Percentiles rank a stretch among this genome's conserved stretches.
Evolutionary conservation across 768 basidiomycete genomes (phyloP).

Genomic region (Termitomyces sp.): DNA sequence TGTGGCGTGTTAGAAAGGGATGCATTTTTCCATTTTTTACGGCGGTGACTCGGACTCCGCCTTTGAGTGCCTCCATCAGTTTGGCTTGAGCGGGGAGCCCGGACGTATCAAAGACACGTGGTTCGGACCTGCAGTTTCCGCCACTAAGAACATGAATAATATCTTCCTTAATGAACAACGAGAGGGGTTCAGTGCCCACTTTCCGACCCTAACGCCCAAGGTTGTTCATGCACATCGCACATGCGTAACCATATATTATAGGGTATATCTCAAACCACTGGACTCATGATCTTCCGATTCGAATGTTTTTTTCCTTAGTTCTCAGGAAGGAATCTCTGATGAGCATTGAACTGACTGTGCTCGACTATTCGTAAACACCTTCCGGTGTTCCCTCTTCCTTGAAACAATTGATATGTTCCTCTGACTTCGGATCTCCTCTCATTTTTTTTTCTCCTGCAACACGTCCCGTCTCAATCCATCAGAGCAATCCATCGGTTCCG

Average conservation of each 20-base stretch:
- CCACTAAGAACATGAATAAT: background rate
- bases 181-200: background rate
- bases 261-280: background rate
- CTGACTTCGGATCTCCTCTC: slow-evolving; percentile 11
- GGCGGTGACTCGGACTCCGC: slow-evolving; percentile 17
- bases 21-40: slow-evolving; percentile 19
- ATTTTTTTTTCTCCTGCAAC: background rate
- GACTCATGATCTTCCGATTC: background rate
- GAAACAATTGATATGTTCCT: slow-evolving; percentile 3
- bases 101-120: slow-evolving; percentile 7
- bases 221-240: background rate
- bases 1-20: slow-evolving; percentile 14
- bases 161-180: background rate
- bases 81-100: slow-evolving; percentile 13
- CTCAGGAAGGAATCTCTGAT: background rate
- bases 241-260: background rate
- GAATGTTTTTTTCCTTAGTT: too few relatives aligned
- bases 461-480: background rate
- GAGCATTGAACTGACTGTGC: background rate
- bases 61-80: slow-evolving; percentile 6
- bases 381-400: background rate
- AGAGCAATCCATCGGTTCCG: slow-evolving; percentile 1
- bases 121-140: background rate
- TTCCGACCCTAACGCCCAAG: background rate
- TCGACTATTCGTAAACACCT: background rate